phyloP scores from a whole-genome alignment of 2,329 filamentous ascomycete species.

The Tolypocladium capitatum region DNA sequence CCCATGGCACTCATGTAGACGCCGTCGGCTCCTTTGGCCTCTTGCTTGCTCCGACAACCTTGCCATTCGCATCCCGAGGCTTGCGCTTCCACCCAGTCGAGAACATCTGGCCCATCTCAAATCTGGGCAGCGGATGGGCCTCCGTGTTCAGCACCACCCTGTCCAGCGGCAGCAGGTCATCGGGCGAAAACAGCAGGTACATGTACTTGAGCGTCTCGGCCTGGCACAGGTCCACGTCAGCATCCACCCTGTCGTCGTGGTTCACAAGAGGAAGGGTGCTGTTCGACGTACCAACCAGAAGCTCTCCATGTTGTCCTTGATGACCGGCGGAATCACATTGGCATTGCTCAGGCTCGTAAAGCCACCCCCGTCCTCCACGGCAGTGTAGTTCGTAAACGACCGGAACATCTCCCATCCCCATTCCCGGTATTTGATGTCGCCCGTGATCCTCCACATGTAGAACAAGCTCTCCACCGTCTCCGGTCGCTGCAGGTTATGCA shows the following conservation, averaged over 20 bases:
- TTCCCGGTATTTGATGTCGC: constrained; percentile 74
- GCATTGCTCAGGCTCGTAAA: constrained; percentile 75
- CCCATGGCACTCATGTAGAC: not conserved
- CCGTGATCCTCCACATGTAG: constrained; percentile 98
- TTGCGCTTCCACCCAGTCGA: constrained; percentile 71
- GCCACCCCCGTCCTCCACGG: constrained; percentile 62
- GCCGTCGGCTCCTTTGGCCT: not conserved
- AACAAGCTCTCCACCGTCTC: constrained; percentile 95
- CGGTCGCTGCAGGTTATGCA: constrained; percentile 86
- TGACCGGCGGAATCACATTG: constrained; percentile 52
- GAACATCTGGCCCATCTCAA: constrained; percentile 66
- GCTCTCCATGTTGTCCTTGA: constrained; percentile 91
- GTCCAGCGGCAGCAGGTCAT: constrained; percentile 71
- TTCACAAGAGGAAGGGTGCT: too few relatives aligned
- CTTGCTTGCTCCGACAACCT: constrained; percentile 15
- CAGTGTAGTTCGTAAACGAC: constrained; percentile 74
- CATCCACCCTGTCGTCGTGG: not conserved
- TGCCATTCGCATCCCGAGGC: constrained; percentile 36
- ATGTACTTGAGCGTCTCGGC: constrained; percentile 97
- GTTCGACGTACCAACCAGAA: constrained; percentile 73
- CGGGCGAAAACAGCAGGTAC: constrained; percentile 81
- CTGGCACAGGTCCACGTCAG: constrained; percentile 24
- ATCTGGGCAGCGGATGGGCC: constrained; percentile 78
- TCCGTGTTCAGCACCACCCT: constrained; percentile 92
- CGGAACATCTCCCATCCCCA: constrained; percentile 99